These are phyloP conservation scores for Colletotrichum sidae DNA, from an alignment of 2,329 filamentous ascomycete genomes.

Conservation along the genomic window DNA sequence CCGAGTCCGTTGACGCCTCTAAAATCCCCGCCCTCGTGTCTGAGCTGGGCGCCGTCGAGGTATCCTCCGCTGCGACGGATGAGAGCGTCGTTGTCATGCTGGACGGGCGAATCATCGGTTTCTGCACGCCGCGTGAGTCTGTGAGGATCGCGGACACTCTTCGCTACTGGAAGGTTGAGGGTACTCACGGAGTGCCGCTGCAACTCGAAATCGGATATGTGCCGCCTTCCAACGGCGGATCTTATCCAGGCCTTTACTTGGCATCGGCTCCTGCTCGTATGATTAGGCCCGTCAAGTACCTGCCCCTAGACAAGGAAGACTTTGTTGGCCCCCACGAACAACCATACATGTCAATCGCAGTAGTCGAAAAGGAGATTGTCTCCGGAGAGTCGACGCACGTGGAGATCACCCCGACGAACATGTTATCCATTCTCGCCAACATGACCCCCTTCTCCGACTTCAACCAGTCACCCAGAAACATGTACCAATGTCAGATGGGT, in stretches of 20 bases:
- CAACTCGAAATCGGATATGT: constrained; percentile 94
- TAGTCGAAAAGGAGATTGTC: constrained; percentile 86
- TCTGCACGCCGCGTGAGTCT: constrained; percentile 87
- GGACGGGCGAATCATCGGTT: constrained; percentile 90
- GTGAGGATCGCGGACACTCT: constrained; percentile 86
- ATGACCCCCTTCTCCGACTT: constrained; percentile 99
- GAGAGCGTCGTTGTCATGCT: constrained; percentile 92
- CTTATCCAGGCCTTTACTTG: constrained; percentile 96
- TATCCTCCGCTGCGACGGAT: constrained; percentile 81
- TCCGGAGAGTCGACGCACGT: constrained; percentile 94
- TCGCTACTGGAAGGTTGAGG: constrained; percentile 95
- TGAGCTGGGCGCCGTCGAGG: constrained; percentile 81
- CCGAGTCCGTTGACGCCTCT: constrained; percentile 78
- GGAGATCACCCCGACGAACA: constrained; percentile 94
- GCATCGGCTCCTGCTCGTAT: constrained; percentile 87
- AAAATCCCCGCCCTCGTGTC: constrained; percentile 78
- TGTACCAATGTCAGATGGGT: constrained; percentile 99
- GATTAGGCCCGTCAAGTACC: constrained; percentile 91
- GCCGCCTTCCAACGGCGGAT: constrained; percentile 88
- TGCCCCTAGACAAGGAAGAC: constrained; percentile 87
- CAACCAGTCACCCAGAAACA: constrained; percentile 98
- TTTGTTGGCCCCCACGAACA: constrained; percentile 95
- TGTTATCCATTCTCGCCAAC: constrained; percentile 96
- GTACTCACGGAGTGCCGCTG: constrained; percentile 80
- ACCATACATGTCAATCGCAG: constrained; percentile 97